A percentile compares a stretch with the other conserved stretches of the same genome.
Evolutionary conservation across 208 protist species (phyloP).

Genomic region (Porcisia hertigi): DNA sequence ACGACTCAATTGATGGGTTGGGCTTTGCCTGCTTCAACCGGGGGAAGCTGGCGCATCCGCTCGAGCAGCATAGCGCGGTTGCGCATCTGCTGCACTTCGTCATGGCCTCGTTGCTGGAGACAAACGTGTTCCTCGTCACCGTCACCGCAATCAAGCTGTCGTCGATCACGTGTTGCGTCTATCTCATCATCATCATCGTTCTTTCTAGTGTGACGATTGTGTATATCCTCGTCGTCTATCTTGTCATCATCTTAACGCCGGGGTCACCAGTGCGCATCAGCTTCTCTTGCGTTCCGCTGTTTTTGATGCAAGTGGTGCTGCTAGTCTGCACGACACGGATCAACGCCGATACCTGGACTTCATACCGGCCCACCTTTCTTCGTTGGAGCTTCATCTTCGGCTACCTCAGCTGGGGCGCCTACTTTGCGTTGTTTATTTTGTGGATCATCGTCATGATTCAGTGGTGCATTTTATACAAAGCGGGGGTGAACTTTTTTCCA

Average conservation of each 20-base stretch:
- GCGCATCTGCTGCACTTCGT: constrained; percentile 46
- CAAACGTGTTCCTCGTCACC: constrained; percentile 52
- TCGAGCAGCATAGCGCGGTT: constrained; percentile 43
- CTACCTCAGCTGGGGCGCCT: constrained; percentile 40
- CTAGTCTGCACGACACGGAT: constrained; percentile 26
- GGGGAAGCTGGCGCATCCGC: constrained; percentile 19
- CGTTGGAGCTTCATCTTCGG: constrained; percentile 41
- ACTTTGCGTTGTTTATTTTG: constrained; percentile 32
- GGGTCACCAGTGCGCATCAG: constrained; percentile 32
- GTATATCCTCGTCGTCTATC: constrained; percentile 35
- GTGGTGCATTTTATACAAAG: constrained; percentile 16
- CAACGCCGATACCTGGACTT: neutral
- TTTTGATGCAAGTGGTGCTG: constrained; percentile 36
- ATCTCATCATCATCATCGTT: constrained; percentile 28
- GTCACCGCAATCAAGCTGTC: constrained; percentile 20
- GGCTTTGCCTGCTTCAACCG: constrained; percentile 79
- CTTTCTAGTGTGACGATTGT: constrained; percentile 35
- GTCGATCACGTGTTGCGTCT: constrained; percentile 21
- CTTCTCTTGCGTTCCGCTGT: constrained; percentile 35
- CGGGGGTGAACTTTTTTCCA: constrained; percentile 29
- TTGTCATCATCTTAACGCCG: constrained; percentile 24
- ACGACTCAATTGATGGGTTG: constrained; percentile 65
- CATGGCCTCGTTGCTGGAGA: constrained; percentile 59
- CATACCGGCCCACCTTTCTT: constrained; percentile 11
- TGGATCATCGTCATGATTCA: constrained; percentile 46